Evolutionary conservation across 192 early-diverging fungal species (phyloP).

Genomic region (Backusella liffmaniae): DNA sequence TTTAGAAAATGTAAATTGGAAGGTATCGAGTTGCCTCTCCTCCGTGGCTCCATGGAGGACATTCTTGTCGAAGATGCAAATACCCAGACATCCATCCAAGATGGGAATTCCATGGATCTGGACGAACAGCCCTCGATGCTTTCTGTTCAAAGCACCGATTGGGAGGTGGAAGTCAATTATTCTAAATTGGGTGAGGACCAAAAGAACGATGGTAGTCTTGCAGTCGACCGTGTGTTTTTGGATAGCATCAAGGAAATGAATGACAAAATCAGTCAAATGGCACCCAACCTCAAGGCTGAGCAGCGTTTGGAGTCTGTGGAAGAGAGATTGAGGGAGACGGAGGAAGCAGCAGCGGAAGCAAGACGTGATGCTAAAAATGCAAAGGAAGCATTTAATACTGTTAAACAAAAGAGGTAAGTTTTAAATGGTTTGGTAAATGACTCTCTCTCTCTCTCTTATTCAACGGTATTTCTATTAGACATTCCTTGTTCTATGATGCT

Average conservation of each 20-base stretch:
- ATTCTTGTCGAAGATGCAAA: constrained; percentile 63
- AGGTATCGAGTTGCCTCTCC: constrained; percentile 86
- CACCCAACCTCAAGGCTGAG: constrained; percentile 89
- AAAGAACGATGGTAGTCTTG: constrained; percentile 33
- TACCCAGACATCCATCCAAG: background rate
- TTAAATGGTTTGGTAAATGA: background rate
- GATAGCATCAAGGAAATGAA: constrained; percentile 57
- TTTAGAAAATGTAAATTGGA: constrained; percentile 91
- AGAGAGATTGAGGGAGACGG: constrained; percentile 71
- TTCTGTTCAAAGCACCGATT: constrained; percentile 39
- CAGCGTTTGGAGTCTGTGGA: constrained; percentile 87
- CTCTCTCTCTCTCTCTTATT: no score
- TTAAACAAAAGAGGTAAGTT: constrained; percentile 76
- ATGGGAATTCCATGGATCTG: constrained; percentile 43
- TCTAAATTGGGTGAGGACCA: constrained; percentile 50
- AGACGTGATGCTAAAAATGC: constrained; percentile 78
- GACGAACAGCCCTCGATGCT: constrained; percentile 33
- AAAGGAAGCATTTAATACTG: constrained; percentile 75
- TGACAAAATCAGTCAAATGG: constrained; percentile 78
- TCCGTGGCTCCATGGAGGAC: constrained; percentile 70
- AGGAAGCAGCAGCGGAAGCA: constrained; percentile 80
- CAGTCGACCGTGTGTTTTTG: constrained; percentile 66
- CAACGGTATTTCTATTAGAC: constrained; percentile 39
- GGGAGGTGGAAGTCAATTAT: constrained; percentile 63
- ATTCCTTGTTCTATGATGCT: constrained; percentile 75